A percentile compares a stretch with the other conserved stretches of the same genome.
Evolutionary conservation across 805 yeast species (phyloP).

Genomic region (Candida insectalens): DNA sequence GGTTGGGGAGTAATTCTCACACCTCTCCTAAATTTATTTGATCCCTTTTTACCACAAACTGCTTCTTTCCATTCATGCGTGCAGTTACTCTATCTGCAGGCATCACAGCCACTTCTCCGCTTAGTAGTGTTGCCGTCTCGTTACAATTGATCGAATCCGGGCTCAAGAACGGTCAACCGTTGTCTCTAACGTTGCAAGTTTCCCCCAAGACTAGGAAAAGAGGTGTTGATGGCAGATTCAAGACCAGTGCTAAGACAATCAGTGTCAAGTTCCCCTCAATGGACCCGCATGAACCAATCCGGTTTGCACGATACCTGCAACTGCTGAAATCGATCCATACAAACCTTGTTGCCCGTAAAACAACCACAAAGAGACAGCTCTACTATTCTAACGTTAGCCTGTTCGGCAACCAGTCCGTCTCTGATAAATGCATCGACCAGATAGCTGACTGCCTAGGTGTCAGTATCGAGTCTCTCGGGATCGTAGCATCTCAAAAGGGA

Average conservation of each 20-base stretch:
- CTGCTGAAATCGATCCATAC: no score
- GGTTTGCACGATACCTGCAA: constrained; percentile 2
- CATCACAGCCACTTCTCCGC: no score
- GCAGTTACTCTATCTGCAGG: no score
- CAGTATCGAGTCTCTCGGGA: constrained; percentile 28
- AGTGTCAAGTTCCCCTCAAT: constrained; percentile 1
- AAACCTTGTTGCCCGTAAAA: no score
- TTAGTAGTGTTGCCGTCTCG: constrained; percentile 7
- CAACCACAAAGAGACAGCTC: constrained; percentile 43
- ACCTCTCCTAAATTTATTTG: no score
- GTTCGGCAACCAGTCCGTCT: constrained; percentile 34
- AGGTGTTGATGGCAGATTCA: constrained; percentile 1
- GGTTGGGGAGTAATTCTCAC: no score
- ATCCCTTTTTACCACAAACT: no score
- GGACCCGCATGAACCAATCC: constrained; percentile 1
- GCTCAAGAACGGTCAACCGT: constrained; percentile 15
- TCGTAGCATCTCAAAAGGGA: constrained; percentile 50
- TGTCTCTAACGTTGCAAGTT: constrained; percentile 10
- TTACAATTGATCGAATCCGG: constrained; percentile 19
- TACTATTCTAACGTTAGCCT: constrained; percentile 48
- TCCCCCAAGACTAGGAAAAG: neutral
- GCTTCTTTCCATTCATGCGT: no score
- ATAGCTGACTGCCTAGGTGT: constrained; percentile 30
- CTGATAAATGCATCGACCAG: constrained; percentile 29
- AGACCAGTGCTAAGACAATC: neutral